Percentiles rank a stretch among this genome's conserved stretches.
These are phyloP conservation scores for Colletotrichum godetiae DNA, from an alignment of 2,329 filamentous ascomycete genomes.

Conservation along the genomic window DNA sequence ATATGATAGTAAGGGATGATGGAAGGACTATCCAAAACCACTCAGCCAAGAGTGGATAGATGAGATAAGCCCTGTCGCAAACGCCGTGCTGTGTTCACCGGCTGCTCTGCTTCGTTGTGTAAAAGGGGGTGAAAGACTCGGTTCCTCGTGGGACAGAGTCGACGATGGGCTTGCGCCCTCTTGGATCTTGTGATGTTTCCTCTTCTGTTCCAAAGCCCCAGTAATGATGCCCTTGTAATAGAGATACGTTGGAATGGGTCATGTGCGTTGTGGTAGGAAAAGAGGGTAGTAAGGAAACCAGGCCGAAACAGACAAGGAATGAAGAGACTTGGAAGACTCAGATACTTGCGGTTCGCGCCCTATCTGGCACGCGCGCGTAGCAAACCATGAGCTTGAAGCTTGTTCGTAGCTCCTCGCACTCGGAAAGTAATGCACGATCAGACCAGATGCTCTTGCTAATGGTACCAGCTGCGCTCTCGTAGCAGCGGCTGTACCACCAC, in stretches of 20 bases:
- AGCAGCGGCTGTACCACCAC: conserved; percentile 97
- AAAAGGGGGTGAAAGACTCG: neutral
- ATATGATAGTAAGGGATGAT: conserved; percentile 4
- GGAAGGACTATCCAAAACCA: neutral
- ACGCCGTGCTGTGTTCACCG: conserved; percentile 28
- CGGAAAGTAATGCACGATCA: conserved; percentile 78
- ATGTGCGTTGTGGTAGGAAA: neutral
- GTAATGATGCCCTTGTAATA: conserved; percentile 12
- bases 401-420: conserved; percentile 88
- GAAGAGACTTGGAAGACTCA: conserved; percentile 39
- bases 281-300: neutral
- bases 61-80: neutral
- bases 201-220: conserved; percentile 4
- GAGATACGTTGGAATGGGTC: neutral
- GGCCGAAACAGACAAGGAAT: conserved; percentile 8
- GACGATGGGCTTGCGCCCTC: conserved; percentile 32
- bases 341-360: conserved; percentile 59
- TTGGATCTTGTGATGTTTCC: conserved; percentile 29
- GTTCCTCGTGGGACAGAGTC: neutral
- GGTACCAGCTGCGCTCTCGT: conserved; percentile 75
- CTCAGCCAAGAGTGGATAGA: neutral
- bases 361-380: conserved; percentile 85
- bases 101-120: conserved; percentile 16
- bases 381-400: conserved; percentile 93
- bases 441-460: conserved; percentile 77